Evolutionary conservation across 2,329 filamentous ascomycete species (phyloP).

Genomic region (Epichloe sibirici): DNA sequence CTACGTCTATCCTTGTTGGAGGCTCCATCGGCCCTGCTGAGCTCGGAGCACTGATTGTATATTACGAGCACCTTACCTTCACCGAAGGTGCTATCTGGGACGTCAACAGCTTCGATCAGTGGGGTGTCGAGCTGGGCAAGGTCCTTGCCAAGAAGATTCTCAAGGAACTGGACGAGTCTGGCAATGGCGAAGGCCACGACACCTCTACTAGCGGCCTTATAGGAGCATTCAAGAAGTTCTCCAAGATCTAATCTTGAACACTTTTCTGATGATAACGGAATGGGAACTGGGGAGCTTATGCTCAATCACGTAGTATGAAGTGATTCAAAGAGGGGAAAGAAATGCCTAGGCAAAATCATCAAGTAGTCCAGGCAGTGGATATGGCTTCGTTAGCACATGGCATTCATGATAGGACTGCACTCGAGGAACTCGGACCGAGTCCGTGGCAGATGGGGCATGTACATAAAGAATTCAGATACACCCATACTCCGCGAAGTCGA

Average conservation of each 20-base stretch:
- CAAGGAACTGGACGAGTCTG: slow-evolving; percentile 69
- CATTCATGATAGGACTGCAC: neutral
- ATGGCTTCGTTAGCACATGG: neutral
- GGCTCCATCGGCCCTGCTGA: slow-evolving; percentile 89
- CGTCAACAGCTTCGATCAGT: slow-evolving; percentile 99
- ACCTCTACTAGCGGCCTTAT: slow-evolving; percentile 80
- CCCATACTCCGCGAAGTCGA: no score
- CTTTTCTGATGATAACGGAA: neutral
- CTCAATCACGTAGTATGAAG: neutral
- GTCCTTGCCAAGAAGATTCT: slow-evolving; percentile 86
- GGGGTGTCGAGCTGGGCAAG: slow-evolving; percentile 98
- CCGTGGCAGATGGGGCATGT: no score
- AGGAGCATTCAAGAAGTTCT: slow-evolving; percentile 76
- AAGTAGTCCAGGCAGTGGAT: neutral
- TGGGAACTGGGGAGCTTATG: neutral
- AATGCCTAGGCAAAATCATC: neutral
- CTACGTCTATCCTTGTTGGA: slow-evolving; percentile 81
- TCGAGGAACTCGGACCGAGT: no score
- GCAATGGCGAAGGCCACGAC: slow-evolving; percentile 64
- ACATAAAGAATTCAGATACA: no score
- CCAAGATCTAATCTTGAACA: slow-evolving; percentile 27
- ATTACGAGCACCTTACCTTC: slow-evolving; percentile 98
- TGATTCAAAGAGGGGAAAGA: neutral
- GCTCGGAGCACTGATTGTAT: slow-evolving; percentile 88
- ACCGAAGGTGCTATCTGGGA: slow-evolving; percentile 97